phyloP scores from a whole-genome alignment of 768 basidiomycete species.

The Pisolithus sp. region DNA sequence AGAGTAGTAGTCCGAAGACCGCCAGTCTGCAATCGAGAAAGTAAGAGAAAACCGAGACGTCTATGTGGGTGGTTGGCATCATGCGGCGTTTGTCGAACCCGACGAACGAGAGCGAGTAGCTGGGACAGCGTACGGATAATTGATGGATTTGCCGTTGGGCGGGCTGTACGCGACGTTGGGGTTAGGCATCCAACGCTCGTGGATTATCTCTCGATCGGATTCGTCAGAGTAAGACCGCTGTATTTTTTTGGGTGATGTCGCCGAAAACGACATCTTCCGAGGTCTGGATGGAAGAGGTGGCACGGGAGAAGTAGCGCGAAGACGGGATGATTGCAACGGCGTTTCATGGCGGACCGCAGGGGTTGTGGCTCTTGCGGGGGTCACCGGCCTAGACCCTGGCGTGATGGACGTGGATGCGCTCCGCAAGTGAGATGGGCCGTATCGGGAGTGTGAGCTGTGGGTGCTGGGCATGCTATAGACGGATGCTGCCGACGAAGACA shows the following conservation, averaged over 20 bases:
- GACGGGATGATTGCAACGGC: conserved; percentile 23
- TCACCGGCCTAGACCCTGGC: conserved; percentile 28
- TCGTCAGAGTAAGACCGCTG: conserved; percentile 59
- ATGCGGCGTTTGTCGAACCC: conserved; percentile 30
- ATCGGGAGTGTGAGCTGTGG: conserved; percentile 45
- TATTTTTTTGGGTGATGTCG: conserved; percentile 52
- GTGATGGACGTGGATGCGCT: conserved; percentile 47
- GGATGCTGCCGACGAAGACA: conserved; percentile 27
- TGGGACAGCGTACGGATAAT: conserved; percentile 21
- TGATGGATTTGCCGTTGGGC: conserved; percentile 26
- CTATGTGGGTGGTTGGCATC: conserved; percentile 21
- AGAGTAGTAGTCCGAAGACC: conserved; percentile 25
- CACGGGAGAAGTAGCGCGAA: conserved; percentile 26
- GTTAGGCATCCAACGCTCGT: conserved; percentile 62
- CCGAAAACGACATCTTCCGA: conserved; percentile 42
- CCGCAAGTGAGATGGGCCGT: conserved; percentile 47
- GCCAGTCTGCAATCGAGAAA: conserved; percentile 20
- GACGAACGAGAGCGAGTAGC: conserved; percentile 24
- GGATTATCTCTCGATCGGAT: conserved; percentile 48
- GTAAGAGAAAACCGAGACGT: conserved; percentile 11
- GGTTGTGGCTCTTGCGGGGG: conserved; percentile 24
- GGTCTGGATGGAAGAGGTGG: conserved; percentile 35
- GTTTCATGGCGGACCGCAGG: conserved; percentile 26
- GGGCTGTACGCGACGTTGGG: conserved; percentile 31
- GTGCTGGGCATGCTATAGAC: conserved; percentile 39